Evolutionary conservation across 1,284 basidiomycete species (phyloP).

Genomic region (Cutaneotrichosporon mucoides): DNA sequence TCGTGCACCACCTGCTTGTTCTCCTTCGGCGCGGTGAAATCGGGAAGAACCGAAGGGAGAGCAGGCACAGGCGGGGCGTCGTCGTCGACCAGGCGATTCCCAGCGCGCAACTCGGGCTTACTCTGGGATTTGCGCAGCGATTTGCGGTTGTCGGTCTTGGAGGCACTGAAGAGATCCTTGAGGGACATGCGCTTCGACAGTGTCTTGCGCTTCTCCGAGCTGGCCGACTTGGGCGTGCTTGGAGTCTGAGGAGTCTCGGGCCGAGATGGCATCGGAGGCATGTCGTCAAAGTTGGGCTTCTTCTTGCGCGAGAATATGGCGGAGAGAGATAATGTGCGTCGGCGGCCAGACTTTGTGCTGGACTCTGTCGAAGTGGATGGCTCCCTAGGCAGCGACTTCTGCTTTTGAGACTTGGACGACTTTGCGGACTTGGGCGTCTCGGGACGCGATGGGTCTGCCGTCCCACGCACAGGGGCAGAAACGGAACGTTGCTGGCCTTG

Average conservation of each 20-base stretch:
- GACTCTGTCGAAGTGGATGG: not conserved
- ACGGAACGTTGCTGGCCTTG: not conserved
- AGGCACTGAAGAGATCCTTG: conserved; percentile 15
- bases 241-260: not conserved
- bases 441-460: not conserved
- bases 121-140: conserved; percentile 12
- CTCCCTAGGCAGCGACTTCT: not conserved
- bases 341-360: conserved; percentile 2
- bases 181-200: conserved; percentile 4
- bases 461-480: not conserved
- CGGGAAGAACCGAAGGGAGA: not conserved
- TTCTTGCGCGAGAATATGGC: conserved; percentile 15
- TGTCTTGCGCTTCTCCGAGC: conserved; percentile 10
- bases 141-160: conserved; percentile 3
- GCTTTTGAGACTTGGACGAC: conserved; percentile 5
- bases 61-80: conserved; percentile 10
- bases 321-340: conserved; percentile 12
- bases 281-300: conserved; percentile 5
- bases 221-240: not conserved
- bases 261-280: not conserved
- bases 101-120: conserved; percentile 14
- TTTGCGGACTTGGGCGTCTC: not conserved
- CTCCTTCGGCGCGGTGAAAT: not conserved
- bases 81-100: conserved; percentile 3
- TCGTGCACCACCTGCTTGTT: conserved; percentile 13